These are phyloP conservation scores for Ajuga chamaepitys DNA, from an alignment of 257 asterid species.

Conservation along the genomic window DNA sequence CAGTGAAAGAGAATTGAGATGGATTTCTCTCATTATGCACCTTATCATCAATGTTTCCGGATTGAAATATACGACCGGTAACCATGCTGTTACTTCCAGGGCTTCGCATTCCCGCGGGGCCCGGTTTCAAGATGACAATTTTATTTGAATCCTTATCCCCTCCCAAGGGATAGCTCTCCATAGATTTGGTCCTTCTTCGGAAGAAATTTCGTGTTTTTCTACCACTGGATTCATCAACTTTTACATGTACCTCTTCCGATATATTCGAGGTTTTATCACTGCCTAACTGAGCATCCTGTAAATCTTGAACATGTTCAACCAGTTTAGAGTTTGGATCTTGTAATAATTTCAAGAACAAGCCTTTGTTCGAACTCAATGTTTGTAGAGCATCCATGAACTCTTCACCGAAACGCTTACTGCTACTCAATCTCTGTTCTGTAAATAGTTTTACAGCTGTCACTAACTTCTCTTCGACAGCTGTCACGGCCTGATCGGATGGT, in stretches of 20 bases:
- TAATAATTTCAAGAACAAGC: constrained; percentile 48
- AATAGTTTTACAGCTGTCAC: constrained; percentile 56
- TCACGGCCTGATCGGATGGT: constrained; percentile 26
- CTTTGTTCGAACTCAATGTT: constrained; percentile 42
- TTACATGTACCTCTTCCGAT: constrained; percentile 28
- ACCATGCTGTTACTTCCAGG: constrained; percentile 21
- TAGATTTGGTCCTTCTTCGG: constrained; percentile 73
- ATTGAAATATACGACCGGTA: constrained; percentile 25
- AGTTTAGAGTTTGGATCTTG: constrained; percentile 53
- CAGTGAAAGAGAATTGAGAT: constrained; percentile 72
- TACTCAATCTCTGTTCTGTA: constrained; percentile 40
- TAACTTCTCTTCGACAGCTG: constrained; percentile 49
- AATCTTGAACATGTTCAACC: constrained; percentile 39
- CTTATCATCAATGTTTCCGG: constrained; percentile 21
- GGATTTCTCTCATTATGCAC: constrained; percentile 34
- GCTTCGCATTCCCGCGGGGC: constrained; percentile 37
- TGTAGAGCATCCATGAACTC: constrained; percentile 70
- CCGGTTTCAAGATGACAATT: constrained; percentile 78
- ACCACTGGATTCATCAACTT: constrained; percentile 37
- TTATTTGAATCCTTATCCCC: constrained; percentile 44
- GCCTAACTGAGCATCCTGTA: constrained; percentile 33
- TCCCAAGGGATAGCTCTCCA: constrained; percentile 41
- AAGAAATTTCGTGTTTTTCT: constrained; percentile 51
- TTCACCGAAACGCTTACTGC: constrained; percentile 36
- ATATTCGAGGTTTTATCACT: constrained; percentile 19